Percentiles rank a stretch among this genome's conserved stretches.
phyloP scores from a whole-genome alignment of 352 stramenopile species.

The Achlya hypogyna region DNA sequence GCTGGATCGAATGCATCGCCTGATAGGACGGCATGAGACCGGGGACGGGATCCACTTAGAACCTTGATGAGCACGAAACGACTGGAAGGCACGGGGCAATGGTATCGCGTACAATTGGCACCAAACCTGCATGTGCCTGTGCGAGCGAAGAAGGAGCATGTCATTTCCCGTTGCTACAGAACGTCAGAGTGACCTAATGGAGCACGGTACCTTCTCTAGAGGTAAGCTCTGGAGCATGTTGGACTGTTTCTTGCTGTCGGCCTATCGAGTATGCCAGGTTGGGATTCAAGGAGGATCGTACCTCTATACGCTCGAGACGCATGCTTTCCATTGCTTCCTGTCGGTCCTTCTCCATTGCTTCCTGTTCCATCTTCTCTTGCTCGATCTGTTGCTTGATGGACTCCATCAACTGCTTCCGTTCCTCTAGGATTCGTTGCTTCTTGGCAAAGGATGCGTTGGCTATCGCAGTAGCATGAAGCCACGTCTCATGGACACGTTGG shows the following conservation, averaged over 20 bases:
- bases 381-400: conserved; percentile 41
- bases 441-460: conserved; percentile 36
- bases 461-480: conserved; percentile 33
- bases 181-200: background rate
- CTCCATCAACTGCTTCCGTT: conserved; percentile 40
- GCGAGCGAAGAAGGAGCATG: background rate
- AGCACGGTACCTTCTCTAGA: conserved; percentile 4
- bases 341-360: conserved; percentile 10
- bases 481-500: conserved; percentile 47
- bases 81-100: background rate
- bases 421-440: conserved; percentile 35
- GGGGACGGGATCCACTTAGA: background rate
- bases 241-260: conserved; percentile 23
- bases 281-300: background rate
- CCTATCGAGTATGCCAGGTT: conserved; percentile 14
- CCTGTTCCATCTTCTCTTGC: conserved; percentile 22
- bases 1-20: conserved; percentile 18
- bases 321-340: background rate
- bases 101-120: conserved; percentile 8
- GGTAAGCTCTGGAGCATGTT: conserved; percentile 26
- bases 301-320: background rate
- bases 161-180: background rate
- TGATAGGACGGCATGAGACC: background rate
- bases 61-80: conserved; percentile 12
- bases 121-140: conserved; percentile 17